These are phyloP conservation scores for Debaryomyces fabryi DNA, from an alignment of 1,139 yeast species.

Conservation along the genomic window DNA sequence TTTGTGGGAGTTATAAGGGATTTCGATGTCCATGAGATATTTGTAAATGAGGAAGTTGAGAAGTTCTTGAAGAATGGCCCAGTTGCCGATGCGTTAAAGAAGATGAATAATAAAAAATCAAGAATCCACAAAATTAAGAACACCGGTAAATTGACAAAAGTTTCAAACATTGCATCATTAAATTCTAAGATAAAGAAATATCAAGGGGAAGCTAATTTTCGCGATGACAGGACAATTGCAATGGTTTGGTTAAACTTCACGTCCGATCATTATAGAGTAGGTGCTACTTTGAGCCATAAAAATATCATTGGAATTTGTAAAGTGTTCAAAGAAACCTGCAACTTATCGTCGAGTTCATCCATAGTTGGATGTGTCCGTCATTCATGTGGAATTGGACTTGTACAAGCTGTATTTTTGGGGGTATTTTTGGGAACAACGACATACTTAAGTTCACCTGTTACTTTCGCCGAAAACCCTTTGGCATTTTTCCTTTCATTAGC, in stretches of 20 bases:
- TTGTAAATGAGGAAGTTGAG: constrained; percentile 81
- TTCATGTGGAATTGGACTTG: constrained; percentile 81
- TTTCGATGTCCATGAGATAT: constrained; percentile 68
- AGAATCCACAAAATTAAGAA: constrained; percentile 62
- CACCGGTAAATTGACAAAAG: constrained; percentile 65
- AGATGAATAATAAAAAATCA: constrained; percentile 44
- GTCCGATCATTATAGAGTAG: constrained; percentile 71
- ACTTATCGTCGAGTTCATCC: constrained; percentile 70
- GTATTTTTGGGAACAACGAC: constrained; percentile 87
- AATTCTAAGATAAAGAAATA: constrained; percentile 47
- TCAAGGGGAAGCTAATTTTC: constrained; percentile 46
- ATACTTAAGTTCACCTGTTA: constrained; percentile 74
- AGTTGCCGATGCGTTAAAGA: constrained; percentile 64
- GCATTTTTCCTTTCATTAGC: constrained; percentile 74
- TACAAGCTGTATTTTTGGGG: constrained; percentile 81
- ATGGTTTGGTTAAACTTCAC: constrained; percentile 71
- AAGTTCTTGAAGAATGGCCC: constrained; percentile 69
- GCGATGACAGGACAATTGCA: constrained; percentile 50
- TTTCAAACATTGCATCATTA: constrained; percentile 51
- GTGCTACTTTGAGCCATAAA: constrained; percentile 64
- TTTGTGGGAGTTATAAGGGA: constrained; percentile 68
- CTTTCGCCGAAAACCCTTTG: constrained; percentile 75
- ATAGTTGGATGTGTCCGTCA: constrained; percentile 88
- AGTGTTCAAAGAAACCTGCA: constrained; percentile 89
- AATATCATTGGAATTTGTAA: constrained; percentile 79